Conservation (phyloP, 805 yeast species). For the Starmera caribaea region DNA sequence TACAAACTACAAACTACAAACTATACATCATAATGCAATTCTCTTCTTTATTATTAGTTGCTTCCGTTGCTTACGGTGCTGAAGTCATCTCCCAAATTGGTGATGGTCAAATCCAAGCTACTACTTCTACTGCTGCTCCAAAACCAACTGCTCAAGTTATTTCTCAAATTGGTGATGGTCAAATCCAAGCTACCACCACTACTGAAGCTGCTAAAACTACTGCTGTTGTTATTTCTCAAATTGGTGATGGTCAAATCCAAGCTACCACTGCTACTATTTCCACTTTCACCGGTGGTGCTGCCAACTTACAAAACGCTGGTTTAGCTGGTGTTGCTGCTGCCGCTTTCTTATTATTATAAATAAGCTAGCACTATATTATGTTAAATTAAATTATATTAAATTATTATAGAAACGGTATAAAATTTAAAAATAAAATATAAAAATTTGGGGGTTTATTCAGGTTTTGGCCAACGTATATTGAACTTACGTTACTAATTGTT, state of each 20-base stretch:
- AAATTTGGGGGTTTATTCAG: too few species aligned
- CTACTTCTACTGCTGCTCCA: conserved; percentile 11
- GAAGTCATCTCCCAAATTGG: conserved; percentile 26
- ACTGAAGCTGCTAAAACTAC: conserved; percentile 30
- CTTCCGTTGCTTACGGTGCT: conserved; percentile 11
- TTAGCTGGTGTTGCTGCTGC: conserved; percentile 14
- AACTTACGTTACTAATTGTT: too few species aligned
- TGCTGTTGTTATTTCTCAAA: conserved; percentile 31
- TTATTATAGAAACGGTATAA: too few species aligned
- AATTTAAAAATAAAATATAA: too few species aligned
- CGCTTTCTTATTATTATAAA: conserved; percentile 9
- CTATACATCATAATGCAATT: conserved; percentile 7
- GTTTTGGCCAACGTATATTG: too few species aligned
- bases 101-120: conserved; percentile 33
- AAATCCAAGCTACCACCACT: conserved; percentile 20
- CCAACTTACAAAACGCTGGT: conserved; percentile 10
- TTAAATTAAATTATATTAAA: too few species aligned
- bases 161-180: conserved; percentile 22
- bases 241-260: conserved; percentile 12
- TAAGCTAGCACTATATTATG: too few species aligned
- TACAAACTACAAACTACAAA: not conserved
- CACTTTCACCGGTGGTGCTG: conserved; percentile 21
- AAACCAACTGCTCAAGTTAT: conserved; percentile 12
- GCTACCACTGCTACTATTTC: conserved; percentile 13
- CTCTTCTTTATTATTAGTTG: conserved; percentile 7